Percentiles rank a stretch among this genome's conserved stretches.
Evolutionary conservation across 2,329 filamentous ascomycete species (phyloP).

Genomic region (Hymenoscyphus linearis): DNA sequence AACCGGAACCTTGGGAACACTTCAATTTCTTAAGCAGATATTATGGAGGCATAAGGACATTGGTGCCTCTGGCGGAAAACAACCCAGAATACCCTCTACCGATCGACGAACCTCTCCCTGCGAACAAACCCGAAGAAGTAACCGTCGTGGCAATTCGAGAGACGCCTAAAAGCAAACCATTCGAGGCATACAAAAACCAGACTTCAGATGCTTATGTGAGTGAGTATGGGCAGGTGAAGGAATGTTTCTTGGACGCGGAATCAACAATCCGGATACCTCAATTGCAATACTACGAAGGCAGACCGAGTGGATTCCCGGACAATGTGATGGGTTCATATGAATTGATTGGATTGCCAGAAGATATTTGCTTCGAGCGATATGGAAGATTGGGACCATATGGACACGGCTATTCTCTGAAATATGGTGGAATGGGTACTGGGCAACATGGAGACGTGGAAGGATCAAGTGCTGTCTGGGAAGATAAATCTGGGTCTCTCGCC

Average conservation of each 20-base stretch:
- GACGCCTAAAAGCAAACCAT: slow-evolving; percentile 47
- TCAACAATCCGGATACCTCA: slow-evolving; percentile 62
- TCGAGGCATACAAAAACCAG: slow-evolving; percentile 57
- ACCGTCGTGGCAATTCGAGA: slow-evolving; percentile 34
- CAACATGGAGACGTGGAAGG: slow-evolving; percentile 80
- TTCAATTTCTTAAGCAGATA: slow-evolving; percentile 85
- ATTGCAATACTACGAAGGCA: slow-evolving; percentile 69
- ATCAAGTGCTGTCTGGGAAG: slow-evolving; percentile 71
- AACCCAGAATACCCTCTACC: slow-evolving; percentile 73
- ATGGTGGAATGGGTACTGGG: slow-evolving; percentile 79
- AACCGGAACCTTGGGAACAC: slow-evolving; percentile 69
- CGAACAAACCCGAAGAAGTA: slow-evolving; percentile 32
- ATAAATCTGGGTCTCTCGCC: slow-evolving; percentile 32
- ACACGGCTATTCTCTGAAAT: slow-evolving; percentile 72
- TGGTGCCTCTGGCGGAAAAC: slow-evolving; percentile 63
- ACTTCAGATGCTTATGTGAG: slow-evolving; percentile 42
- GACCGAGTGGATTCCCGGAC: slow-evolving; percentile 79
- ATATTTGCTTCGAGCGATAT: slow-evolving; percentile 90
- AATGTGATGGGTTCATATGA: slow-evolving; percentile 84
- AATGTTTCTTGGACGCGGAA: slow-evolving; percentile 73
- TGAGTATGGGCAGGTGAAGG: slow-evolving; percentile 49
- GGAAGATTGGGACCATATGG: slow-evolving; percentile 87
- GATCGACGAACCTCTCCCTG: slow-evolving; percentile 49
- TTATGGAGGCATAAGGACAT: slow-evolving; percentile 75
- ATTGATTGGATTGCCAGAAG: slow-evolving; percentile 69